Evolutionary conservation across 192 early-diverging fungal species (phyloP), one percentile per base, ranked within the genome.

Genomic region (Backusella psychrophila): DNA sequence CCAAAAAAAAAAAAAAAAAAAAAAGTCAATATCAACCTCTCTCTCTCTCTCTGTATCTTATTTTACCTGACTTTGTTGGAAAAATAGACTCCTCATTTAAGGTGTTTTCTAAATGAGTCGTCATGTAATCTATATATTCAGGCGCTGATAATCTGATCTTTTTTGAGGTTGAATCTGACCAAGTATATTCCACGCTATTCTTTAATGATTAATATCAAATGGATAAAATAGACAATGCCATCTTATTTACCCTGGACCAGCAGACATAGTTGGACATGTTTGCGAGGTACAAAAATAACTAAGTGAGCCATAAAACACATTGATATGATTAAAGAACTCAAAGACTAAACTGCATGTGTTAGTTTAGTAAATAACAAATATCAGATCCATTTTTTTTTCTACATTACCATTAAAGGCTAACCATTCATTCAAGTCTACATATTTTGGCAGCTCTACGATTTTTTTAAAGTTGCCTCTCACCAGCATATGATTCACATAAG

Each of bases 371-470:
- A 63, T 23, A 56, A 56, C 6, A 56, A 56, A 23, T 23, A 21
- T 4, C 15, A 56, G 53, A 39, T 39, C 38, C 38, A 3, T 2
- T 71, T 11, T 2, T 71, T 11, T 14, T 8, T 5, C 38, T 11
- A 11, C 15, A 74, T 76, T 88, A 91, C 90, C 85, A 75, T 94
- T 95, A 75, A 90, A 88, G 7, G 94, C 94, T 26, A 93, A 89
- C 97, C 97, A 99, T 85, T 99, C 97, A 82, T 97, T 95, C 33
- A 84, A 75, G 77, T 99, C 96, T 1, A 98, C 92, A 83, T 95
- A 95, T 81, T 93, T 92, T 36, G 97, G 97, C 69, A 96, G 85
- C 66, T 93, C 91, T 5, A 95, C 91, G 49, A 99, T 92, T 75
- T 93, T 94, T 80, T 94, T 91, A 79, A 99, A 94, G 83, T 92